Conservation (phyloP, 495 filamentous ascomycete species). For the Aspergillus sclerotioniger region DNA sequence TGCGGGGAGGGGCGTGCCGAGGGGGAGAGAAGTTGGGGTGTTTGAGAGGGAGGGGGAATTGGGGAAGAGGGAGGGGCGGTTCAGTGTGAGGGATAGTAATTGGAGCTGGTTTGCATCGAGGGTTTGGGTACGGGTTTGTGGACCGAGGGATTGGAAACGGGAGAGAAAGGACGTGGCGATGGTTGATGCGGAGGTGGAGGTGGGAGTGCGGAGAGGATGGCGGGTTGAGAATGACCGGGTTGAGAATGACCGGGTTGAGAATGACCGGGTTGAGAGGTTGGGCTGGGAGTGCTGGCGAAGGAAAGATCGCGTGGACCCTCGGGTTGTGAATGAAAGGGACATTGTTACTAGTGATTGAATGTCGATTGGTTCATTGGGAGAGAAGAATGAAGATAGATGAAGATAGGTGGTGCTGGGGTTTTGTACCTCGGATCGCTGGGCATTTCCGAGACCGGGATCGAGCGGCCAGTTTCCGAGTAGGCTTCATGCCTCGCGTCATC, state of each 20-base stretch:
- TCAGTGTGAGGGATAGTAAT: conserved; percentile 53
- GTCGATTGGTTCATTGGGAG: not conserved
- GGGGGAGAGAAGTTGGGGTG: conserved; percentile 18
- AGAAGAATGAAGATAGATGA: not conserved
- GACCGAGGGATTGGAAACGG: conserved; percentile 40
- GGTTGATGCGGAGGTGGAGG: conserved; percentile 22
- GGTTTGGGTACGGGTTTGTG: conserved; percentile 44
- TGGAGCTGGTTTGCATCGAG: conserved; percentile 60
- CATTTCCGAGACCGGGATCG: conserved; percentile 15
- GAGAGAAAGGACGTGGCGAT: conserved; percentile 45
- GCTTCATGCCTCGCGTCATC: not conserved
- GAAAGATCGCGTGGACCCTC: conserved; percentile 1
- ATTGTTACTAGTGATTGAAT: conserved; percentile 4
- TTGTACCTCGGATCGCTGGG: conserved; percentile 8
- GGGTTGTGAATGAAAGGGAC: not conserved
- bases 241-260: conserved; percentile 16
- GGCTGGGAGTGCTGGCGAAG: not conserved
- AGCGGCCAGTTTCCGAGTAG: conserved; percentile 16
- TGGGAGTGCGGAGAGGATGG: conserved; percentile 8
- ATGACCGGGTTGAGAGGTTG: conserved; percentile 8
- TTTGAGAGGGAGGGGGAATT: conserved; percentile 30
- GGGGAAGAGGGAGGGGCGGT: conserved; percentile 41
- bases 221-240: conserved; percentile 16
- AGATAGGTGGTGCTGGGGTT: not conserved
- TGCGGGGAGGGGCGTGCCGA: conserved; percentile 52